Conservation (phyloP, 2,329 filamentous ascomycete species). For the Scytalidium sp. region DNA sequence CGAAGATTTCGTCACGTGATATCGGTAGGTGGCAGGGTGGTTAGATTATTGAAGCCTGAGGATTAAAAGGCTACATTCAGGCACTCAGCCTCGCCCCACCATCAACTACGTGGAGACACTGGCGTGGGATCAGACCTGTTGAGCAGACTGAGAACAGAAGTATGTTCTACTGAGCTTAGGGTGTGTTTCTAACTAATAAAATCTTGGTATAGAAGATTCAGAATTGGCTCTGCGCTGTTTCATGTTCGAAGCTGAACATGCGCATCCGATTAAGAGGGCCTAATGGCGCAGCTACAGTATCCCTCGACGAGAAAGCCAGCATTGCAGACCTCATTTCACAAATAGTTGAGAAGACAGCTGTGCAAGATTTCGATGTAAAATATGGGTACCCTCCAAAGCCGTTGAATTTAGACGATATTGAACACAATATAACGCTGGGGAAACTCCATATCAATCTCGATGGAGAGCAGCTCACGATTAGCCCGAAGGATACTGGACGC, state of each 20-base stretch:
- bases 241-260: conserved; percentile 43
- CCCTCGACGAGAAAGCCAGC: conserved; percentile 65
- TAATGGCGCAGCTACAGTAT: conserved; percentile 66
- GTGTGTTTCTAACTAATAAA: no score
- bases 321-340: conserved; percentile 57
- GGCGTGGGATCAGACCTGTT: no score
- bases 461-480: conserved; percentile 66
- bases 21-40: no score
- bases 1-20: not conserved
- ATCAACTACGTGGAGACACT: no score
- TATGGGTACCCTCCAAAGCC: conserved; percentile 78
- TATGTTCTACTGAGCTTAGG: no score
- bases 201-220: no score
- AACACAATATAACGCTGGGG: conserved; percentile 40
- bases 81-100: not conserved
- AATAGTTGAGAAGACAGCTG: conserved; percentile 61
- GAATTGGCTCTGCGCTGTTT: not conserved
- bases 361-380: conserved; percentile 71
- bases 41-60: not conserved
- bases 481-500: conserved; percentile 13
- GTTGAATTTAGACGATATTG: conserved; percentile 56
- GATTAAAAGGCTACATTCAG: not conserved
- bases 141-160: no score
- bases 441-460: conserved; percentile 61
- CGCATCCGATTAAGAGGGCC: conserved; percentile 74